These are phyloP conservation scores for Gymnopus androsaceus DNA, from an alignment of 1,284 basidiomycete species.

Conservation along the genomic window DNA sequence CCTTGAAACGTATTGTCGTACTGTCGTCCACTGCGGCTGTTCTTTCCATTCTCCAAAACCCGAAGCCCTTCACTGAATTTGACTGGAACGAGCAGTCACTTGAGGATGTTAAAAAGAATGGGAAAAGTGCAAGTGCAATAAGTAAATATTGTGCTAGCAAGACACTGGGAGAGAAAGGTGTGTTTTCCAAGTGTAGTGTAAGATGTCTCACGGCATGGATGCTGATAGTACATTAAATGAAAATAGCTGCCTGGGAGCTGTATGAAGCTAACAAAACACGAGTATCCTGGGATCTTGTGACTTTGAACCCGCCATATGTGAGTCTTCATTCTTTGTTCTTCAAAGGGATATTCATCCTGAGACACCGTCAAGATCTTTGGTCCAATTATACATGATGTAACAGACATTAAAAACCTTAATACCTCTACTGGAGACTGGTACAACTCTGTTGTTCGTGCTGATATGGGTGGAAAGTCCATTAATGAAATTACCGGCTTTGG, in stretches of 20 bases:
- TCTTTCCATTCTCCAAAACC: slow-evolving; percentile 16
- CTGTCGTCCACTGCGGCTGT: slow-evolving; percentile 46
- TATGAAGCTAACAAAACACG: slow-evolving; percentile 17
- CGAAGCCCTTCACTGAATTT: slow-evolving; percentile 37
- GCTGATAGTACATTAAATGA: no score
- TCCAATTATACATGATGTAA: slow-evolving; percentile 4
- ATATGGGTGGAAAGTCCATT: background rate
- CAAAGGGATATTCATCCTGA: background rate
- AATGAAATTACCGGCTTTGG: background rate
- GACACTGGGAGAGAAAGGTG: slow-evolving; percentile 67
- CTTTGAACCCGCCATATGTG: slow-evolving; percentile 25
- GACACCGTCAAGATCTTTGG: background rate
- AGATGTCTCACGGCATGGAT: background rate
- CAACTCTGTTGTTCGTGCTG: slow-evolving; percentile 3
- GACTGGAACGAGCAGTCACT: slow-evolving; percentile 70
- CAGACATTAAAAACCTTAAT: slow-evolving; percentile 10
- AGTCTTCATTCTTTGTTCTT: background rate
- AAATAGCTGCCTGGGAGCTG: slow-evolving; percentile 28
- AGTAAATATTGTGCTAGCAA: slow-evolving; percentile 65
- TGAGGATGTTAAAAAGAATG: slow-evolving; percentile 52
- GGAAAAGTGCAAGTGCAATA: slow-evolving; percentile 41
- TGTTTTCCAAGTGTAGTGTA: background rate
- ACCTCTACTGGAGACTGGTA: slow-evolving; percentile 9
- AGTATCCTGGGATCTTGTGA: slow-evolving; percentile 25
- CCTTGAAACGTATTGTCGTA: slow-evolving; percentile 56